Evolutionary conservation across 1,284 basidiomycete species (phyloP).

Genomic region (Coriolopsis trogii): DNA sequence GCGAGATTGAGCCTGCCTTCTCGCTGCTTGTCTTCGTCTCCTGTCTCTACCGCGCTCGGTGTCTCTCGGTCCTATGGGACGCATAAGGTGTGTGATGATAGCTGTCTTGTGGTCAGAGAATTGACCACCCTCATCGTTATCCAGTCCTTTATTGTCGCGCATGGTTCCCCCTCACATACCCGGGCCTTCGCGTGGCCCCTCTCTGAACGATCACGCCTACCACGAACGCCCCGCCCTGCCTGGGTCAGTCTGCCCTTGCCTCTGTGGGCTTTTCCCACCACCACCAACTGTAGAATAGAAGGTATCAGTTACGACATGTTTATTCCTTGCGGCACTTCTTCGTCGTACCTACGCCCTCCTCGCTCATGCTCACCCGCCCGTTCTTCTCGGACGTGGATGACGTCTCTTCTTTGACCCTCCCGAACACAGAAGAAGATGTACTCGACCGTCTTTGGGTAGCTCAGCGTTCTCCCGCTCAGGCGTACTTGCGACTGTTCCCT

Average conservation of each 20-base stretch:
- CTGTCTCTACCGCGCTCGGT: constrained; percentile 2
- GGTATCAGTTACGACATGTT: constrained; percentile 12
- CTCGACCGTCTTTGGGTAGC: too few relatives aligned
- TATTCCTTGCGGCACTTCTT: constrained; percentile 2
- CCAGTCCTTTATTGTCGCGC: constrained; percentile 10
- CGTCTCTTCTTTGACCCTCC: neutral
- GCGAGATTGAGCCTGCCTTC: constrained; percentile 50
- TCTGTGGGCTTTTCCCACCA: constrained; percentile 4
- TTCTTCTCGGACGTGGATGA: neutral
- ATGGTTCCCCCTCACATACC: constrained; percentile 13
- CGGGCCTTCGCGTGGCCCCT: constrained; percentile 17
- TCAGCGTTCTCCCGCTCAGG: too few relatives aligned
- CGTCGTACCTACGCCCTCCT: neutral
- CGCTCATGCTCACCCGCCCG: neutral
- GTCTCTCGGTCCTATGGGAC: constrained; percentile 14
- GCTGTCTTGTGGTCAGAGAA: neutral
- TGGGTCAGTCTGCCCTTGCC: neutral
- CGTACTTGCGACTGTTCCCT: too few relatives aligned
- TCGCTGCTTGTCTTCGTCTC: neutral
- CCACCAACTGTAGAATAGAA: constrained; percentile 25
- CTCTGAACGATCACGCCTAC: constrained; percentile 19
- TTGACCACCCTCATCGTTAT: neutral
- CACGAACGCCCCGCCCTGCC: neutral
- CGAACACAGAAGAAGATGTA: neutral
- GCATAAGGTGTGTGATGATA: constrained; percentile 11